These are phyloP conservation scores for Cetraspora pellucida DNA, from an alignment of 192 early-diverging fungal genomes.

Conservation along the genomic window DNA sequence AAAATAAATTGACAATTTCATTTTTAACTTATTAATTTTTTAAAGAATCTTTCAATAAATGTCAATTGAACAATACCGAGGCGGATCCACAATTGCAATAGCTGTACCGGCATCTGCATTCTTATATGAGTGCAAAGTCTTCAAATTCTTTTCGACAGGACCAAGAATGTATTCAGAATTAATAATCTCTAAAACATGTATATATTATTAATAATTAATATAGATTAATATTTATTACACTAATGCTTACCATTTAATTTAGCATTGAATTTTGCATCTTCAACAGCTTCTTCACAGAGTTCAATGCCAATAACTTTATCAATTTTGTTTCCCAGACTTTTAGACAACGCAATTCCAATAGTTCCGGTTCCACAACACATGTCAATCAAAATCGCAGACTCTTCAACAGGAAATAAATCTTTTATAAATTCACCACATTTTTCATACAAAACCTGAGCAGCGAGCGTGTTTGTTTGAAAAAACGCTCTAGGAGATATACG, in stretches of 20 bases:
- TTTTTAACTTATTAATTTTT: too few species aligned
- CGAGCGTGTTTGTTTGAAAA: slow-evolving; percentile 80
- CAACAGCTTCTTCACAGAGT: slow-evolving; percentile 65
- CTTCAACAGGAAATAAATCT: slow-evolving; percentile 28
- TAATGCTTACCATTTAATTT: slow-evolving; percentile 44
- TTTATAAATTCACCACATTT: slow-evolving; percentile 43
- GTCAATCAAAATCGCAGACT: slow-evolving; percentile 60
- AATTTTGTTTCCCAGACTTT: slow-evolving; percentile 42
- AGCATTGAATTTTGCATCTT: slow-evolving; percentile 74
- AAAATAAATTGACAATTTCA: background rate
- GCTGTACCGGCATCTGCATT: slow-evolving; percentile 50
- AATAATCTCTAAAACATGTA: slow-evolving; percentile 27
- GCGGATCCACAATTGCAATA: slow-evolving; percentile 78
- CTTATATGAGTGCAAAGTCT: slow-evolving; percentile 40
- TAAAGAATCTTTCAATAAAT: background rate
- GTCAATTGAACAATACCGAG: slow-evolving; percentile 49
- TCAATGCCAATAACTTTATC: slow-evolving; percentile 76
- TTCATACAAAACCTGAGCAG: slow-evolving; percentile 67
- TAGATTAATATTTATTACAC: background rate
- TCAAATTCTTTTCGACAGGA: slow-evolving; percentile 63
- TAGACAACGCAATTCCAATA: slow-evolving; percentile 77
- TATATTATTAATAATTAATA: background rate
- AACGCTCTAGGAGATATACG: slow-evolving; percentile 73
- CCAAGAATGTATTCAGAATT: slow-evolving; percentile 64
- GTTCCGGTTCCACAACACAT: slow-evolving; percentile 87